Base-by-base conservation (phyloP, 352 stramenopile species). In the Phytophthora chlamydospora region DNA sequence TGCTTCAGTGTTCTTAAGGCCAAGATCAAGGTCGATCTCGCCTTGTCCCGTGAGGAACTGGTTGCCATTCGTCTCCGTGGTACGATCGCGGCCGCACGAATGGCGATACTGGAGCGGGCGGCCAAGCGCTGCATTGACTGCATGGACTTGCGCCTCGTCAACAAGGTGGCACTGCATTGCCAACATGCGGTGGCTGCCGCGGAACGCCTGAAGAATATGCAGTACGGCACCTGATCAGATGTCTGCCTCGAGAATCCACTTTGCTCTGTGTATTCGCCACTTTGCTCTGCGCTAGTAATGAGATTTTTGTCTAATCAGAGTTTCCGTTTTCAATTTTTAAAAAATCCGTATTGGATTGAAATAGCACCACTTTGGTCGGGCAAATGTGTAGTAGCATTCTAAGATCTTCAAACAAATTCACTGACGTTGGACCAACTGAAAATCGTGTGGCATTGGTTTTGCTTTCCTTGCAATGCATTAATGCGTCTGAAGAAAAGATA, bases 301-400 rank as follows among this genome's bases (percentile, higher is more conserved):
- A n/a, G n/a, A 34, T 19, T 48, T 48, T 48, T 48, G 7, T 48
- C n/a, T 34, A 32, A 35, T 35, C 19, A 16, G n/a, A 48, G 33
- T 19, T 34, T 16, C 7, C 41, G 21, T 1, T 35, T 48, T 48
- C 17, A 19, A 17, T 48, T 48, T 32, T 32, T 32, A 17, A 16
- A 32, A 48, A 32, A 32, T 16, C 41, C 41, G n/a, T 11, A 48
- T 48, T 48, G 41, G 0, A 35, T 19, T 35, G 17, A 12, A 48
- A 5, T 48, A 34, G 17, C 41, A 17, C 24, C 41, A 35, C 3
- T 34, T 48, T 48, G 41, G 41, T 35, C 24, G 12, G 17, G 27
- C 41, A 48, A 48, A 35, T 16, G 24, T 48, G 41, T 48, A 47
- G n/a, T n/a, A n/a, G n/a, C n/a, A n/a, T n/a, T n/a, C n/a, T n/a